A percentile compares a stretch with the other conserved stretches of the same genome.
Conservation (phyloP, 257 asterid genomes). For the Schizonepeta tenuifolia region DNA sequence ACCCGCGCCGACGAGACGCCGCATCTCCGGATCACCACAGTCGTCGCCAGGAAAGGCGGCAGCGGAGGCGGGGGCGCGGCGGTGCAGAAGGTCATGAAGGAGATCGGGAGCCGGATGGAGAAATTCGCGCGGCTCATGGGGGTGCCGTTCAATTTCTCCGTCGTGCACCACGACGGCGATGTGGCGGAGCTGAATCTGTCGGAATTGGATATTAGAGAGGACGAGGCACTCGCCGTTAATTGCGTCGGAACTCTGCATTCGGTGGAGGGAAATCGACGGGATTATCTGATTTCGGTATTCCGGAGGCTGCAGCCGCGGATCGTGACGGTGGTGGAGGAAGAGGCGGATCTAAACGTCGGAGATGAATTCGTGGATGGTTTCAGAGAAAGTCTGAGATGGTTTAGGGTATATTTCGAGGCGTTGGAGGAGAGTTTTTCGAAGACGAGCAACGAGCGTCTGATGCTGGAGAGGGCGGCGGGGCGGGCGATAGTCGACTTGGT, state of each 20-base stretch:
- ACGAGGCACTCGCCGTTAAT: slow-evolving; percentile 79
- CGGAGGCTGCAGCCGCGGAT: slow-evolving; percentile 68
- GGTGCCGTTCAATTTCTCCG: slow-evolving; percentile 75
- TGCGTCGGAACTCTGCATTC: slow-evolving; percentile 77
- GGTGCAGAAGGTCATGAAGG: slow-evolving; percentile 79
- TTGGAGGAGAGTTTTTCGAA: slow-evolving; percentile 73
- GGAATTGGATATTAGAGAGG: slow-evolving; percentile 62
- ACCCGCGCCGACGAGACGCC: slow-evolving; percentile 93
- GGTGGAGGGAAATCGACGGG: slow-evolving; percentile 56
- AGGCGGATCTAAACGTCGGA: slow-evolving; percentile 82
- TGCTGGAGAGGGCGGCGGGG: slow-evolving; percentile 91
- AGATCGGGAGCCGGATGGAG: slow-evolving; percentile 83
- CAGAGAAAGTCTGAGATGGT: slow-evolving; percentile 82
- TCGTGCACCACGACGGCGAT: slow-evolving; percentile 75
- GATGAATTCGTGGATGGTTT: slow-evolving; percentile 67
- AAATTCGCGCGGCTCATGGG: slow-evolving; percentile 97
- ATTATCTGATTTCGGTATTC: slow-evolving; percentile 55
- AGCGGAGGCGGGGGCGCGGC: slow-evolving; percentile 36
- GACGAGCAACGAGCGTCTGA: slow-evolving; percentile 83
- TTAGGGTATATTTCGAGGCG: slow-evolving; percentile 90
- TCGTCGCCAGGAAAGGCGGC: slow-evolving; percentile 45
- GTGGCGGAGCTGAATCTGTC: slow-evolving; percentile 62
- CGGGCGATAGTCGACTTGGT: slow-evolving; percentile 83
- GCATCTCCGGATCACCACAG: slow-evolving; percentile 73
- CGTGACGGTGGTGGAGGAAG: slow-evolving; percentile 83